Conservation (phyloP, 768 basidiomycete genomes). For the Suillus lakei region DNA sequence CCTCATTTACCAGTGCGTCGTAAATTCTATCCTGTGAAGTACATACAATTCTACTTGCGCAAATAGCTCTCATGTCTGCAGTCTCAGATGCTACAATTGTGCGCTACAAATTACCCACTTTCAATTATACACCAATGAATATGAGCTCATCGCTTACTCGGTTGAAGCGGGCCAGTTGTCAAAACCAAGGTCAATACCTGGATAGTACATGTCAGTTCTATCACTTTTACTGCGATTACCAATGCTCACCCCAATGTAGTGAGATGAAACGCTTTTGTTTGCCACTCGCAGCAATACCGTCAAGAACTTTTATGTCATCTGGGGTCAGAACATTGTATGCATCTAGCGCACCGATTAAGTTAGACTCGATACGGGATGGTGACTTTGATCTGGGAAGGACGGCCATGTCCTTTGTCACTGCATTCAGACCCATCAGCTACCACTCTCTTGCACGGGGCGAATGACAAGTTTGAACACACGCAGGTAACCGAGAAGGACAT, state of each 20-base stretch:
- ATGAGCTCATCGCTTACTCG: not conserved
- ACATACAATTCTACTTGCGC: not conserved
- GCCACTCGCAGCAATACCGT: slow-evolving; percentile 57
- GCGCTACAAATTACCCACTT: not conserved
- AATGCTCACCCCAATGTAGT: slow-evolving; percentile 68
- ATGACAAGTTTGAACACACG: slow-evolving; percentile 40
- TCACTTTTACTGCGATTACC: slow-evolving; percentile 3
- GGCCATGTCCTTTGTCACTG: slow-evolving; percentile 68
- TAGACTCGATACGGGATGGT: slow-evolving; percentile 64
- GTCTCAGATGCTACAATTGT: not conserved
- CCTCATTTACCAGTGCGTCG: not conserved
- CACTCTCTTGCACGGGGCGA: slow-evolving; percentile 2
- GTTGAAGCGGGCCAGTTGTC: slow-evolving; percentile 54
- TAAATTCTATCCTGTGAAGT: not conserved
- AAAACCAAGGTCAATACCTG: slow-evolving; percentile 70
- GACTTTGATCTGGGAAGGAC: slow-evolving; percentile 82
- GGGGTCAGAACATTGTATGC: slow-evolving; percentile 51
- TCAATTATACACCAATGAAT: not conserved
- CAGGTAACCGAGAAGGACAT: slow-evolving; percentile 67
- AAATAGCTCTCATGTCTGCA: not conserved
- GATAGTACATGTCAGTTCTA: slow-evolving; percentile 18
- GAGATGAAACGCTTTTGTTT: slow-evolving; percentile 73
- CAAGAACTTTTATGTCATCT: slow-evolving; percentile 59
- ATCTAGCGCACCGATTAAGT: slow-evolving; percentile 55
- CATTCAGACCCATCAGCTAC: slow-evolving; percentile 9